These are phyloP conservation scores for Podaxis mareebaensis DNA, from an alignment of 768 basidiomycete species.

Conservation along the genomic window DNA sequence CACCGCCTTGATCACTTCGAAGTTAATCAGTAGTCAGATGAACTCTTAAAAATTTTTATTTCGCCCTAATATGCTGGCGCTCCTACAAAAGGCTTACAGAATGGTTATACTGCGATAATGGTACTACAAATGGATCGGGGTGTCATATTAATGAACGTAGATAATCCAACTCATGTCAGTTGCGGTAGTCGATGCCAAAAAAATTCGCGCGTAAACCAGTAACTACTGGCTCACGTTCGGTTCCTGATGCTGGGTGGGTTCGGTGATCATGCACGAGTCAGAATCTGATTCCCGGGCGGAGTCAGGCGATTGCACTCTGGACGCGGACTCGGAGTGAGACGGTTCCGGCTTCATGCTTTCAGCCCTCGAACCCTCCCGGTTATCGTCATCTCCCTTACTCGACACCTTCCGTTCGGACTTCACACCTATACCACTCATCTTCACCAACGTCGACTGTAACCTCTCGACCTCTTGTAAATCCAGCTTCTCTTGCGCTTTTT, in stretches of 20 bases:
- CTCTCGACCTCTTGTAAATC: constrained; percentile 26
- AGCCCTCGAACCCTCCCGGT: neutral
- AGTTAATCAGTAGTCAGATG: no score
- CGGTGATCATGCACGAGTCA: neutral
- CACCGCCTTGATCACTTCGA: no score
- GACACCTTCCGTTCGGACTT: neutral
- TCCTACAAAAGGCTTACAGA: no score
- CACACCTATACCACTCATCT: constrained; percentile 20
- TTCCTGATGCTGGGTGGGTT: neutral
- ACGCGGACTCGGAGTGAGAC: neutral
- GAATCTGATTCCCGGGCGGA: neutral
- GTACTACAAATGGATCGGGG: neutral
- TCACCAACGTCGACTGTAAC: constrained; percentile 28
- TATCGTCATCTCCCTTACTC: neutral
- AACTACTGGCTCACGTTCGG: neutral
- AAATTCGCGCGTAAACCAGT: neutral
- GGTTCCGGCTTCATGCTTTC: neutral
- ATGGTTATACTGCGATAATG: no score
- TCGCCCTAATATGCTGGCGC: no score
- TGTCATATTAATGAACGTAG: neutral
- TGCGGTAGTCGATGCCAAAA: neutral
- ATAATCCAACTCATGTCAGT: neutral
- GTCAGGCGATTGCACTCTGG: neutral
- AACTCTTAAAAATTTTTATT: no score
- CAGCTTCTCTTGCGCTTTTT: constrained; percentile 26